These are phyloP conservation scores for Botrytis galanthina DNA, from an alignment of 2,329 filamentous ascomycete species.

Conservation along the genomic window DNA sequence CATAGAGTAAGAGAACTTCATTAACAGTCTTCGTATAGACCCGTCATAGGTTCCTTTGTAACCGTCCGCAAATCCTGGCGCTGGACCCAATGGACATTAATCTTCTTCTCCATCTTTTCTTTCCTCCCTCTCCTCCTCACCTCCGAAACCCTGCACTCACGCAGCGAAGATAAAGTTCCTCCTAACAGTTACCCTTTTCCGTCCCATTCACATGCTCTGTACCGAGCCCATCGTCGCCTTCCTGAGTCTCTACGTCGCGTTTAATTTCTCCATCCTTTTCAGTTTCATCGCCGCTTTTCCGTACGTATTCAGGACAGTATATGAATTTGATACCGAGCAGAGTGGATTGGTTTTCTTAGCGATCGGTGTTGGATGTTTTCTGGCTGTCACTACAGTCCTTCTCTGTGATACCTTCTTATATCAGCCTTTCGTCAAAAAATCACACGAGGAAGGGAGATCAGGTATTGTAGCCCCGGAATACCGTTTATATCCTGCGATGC, in stretches of 20 bases:
- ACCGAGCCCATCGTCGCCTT: constrained; percentile 40
- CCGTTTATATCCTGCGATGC: constrained; percentile 57
- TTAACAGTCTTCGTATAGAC: constrained; percentile 24
- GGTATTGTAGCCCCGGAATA: constrained; percentile 49
- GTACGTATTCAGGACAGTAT: constrained; percentile 40
- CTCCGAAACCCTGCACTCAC: constrained; percentile 43
- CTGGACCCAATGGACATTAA: constrained; percentile 53
- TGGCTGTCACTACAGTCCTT: constrained; percentile 44
- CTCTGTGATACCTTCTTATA: constrained; percentile 46
- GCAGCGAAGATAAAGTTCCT: constrained; percentile 40
- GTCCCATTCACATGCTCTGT: constrained; percentile 42
- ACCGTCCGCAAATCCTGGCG: constrained; percentile 48
- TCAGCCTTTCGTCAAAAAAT: constrained; percentile 22
- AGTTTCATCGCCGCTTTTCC: constrained; percentile 44
- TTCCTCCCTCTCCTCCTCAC: constrained; percentile 45
- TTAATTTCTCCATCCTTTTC: constrained; percentile 41
- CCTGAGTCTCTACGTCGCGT: background rate
- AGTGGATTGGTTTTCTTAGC: constrained; percentile 42
- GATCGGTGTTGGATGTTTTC: constrained; percentile 44
- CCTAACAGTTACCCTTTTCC: constrained; percentile 37
- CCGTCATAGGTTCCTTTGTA: constrained; percentile 45
- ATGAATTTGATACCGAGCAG: constrained; percentile 40
- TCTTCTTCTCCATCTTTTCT: constrained; percentile 49
- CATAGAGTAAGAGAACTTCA: background rate
- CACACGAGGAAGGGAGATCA: constrained; percentile 2